These are phyloP conservation scores for Teunomyces lycoperdinae DNA, from an alignment of 805 yeast species.

Conservation along the genomic window DNA sequence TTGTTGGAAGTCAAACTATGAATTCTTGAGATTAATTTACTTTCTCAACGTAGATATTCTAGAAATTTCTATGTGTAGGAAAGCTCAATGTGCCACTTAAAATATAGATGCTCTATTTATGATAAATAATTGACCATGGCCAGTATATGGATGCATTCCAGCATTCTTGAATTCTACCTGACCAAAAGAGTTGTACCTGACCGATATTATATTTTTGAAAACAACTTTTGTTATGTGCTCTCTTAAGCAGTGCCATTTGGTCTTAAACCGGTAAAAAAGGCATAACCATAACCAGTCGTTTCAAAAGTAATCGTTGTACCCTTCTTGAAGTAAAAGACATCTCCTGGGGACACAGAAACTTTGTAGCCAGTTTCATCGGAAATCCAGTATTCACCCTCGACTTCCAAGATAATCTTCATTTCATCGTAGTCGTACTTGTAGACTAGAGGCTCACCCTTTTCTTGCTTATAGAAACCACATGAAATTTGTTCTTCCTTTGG, in stretches of 20 bases:
- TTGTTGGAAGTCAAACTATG: not conserved
- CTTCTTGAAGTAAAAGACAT: slow-evolving; percentile 62
- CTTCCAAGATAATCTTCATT: slow-evolving; percentile 70
- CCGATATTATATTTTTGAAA: no score
- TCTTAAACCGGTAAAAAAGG: slow-evolving; percentile 61
- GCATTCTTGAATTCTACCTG: no score
- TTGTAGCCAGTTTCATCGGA: slow-evolving; percentile 62
- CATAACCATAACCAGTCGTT: slow-evolving; percentile 63
- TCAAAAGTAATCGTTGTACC: slow-evolving; percentile 62
- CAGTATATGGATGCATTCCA: no score
- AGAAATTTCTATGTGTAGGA: slow-evolving; percentile 3
- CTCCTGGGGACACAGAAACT: slow-evolving; percentile 60
- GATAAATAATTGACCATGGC: no score
- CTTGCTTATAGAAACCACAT: slow-evolving; percentile 70
- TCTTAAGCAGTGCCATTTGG: slow-evolving; percentile 29
- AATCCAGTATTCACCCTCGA: slow-evolving; percentile 61
- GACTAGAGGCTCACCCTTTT: slow-evolving; percentile 65
- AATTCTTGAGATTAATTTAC: no score
- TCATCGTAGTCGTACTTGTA: slow-evolving; percentile 53
- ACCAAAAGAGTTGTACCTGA: no score
- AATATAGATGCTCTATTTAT: no score
- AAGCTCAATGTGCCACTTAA: not conserved
- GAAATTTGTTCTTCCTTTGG: slow-evolving; percentile 58
- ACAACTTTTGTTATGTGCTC: no score
- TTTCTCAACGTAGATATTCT: not conserved